These are phyloP conservation scores for Conidiobolus incongruus DNA, from an alignment of 371 early-diverging fungal genomes.

Conservation along the genomic window DNA sequence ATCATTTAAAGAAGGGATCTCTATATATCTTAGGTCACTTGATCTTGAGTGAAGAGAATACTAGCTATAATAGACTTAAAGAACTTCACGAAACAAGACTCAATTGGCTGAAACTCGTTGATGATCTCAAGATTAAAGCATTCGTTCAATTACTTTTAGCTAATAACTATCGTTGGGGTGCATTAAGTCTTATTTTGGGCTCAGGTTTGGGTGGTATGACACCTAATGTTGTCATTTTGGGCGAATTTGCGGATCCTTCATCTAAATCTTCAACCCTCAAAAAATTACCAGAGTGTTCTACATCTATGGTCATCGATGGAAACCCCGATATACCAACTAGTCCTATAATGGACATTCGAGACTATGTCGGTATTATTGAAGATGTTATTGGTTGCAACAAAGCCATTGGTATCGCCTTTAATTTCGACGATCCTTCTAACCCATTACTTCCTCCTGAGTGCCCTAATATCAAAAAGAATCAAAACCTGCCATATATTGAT, in stretches of 20 bases:
- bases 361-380: conserved; percentile 37
- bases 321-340: conserved; percentile 11
- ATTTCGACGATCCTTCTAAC: conserved; percentile 10
- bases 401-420: conserved; percentile 31
- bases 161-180: conserved; percentile 16
- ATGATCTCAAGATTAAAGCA: conserved; percentile 25
- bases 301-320: conserved; percentile 5
- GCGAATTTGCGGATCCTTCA: conserved; percentile 18
- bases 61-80: too few species aligned
- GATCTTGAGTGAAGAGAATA: conserved; percentile 16
- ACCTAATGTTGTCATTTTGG: conserved; percentile 34
- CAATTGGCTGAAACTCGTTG: conserved; percentile 26
- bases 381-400: conserved; percentile 29
- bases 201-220: conserved; percentile 38
- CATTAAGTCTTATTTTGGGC: conserved; percentile 20
- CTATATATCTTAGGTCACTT: conserved; percentile 32
- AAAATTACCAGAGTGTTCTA: too few species aligned
- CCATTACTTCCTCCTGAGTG: conserved; percentile 3
- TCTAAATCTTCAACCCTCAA: too few species aligned
- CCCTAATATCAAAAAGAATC: conserved; percentile 9
- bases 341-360: conserved; percentile 11
- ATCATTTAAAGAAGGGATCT: conserved; percentile 35
- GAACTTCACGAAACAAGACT: conserved; percentile 17
- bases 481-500: too few species aligned
- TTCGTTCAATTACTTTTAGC: conserved; percentile 27